These are phyloP conservation scores for Globisporangium yorkense DNA, from an alignment of 352 stramenopile genomes.

Conservation along the genomic window DNA sequence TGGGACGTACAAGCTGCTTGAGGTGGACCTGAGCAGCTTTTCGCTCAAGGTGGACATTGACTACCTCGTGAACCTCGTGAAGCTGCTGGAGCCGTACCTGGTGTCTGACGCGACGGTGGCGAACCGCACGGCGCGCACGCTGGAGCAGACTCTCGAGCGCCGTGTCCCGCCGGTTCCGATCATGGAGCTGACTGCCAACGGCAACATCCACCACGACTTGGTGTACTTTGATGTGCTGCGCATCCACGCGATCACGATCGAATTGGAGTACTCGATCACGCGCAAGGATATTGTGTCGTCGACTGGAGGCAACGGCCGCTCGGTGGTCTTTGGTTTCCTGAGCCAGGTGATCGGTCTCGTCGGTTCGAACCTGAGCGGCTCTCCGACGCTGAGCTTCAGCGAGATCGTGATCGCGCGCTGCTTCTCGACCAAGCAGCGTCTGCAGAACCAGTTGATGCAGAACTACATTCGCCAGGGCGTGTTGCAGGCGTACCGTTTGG, in stretches of 20 bases:
- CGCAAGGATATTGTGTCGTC: conserved; percentile 76
- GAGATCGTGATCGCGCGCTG: conserved; percentile 81
- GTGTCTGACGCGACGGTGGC: conserved; percentile 61
- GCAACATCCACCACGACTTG: conserved; percentile 66
- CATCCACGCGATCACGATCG: conserved; percentile 62
- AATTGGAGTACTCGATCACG: conserved; percentile 83
- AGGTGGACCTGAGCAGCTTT: conserved; percentile 65
- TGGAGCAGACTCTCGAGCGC: conserved; percentile 53
- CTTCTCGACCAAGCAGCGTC: conserved; percentile 73
- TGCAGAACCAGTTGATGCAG: conserved; percentile 74
- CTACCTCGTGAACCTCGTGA: conserved; percentile 78
- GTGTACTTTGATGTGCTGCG: conserved; percentile 81
- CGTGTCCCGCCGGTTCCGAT: conserved; percentile 58
- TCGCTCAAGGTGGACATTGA: conserved; percentile 82
- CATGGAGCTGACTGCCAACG: conserved; percentile 46
- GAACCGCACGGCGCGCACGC: conserved; percentile 44
- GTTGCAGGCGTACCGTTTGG: conserved; percentile 76
- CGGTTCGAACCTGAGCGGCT: conserved; percentile 80
- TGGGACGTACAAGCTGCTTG: conserved; percentile 78
- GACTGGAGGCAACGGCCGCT: conserved; percentile 52
- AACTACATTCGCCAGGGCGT: conserved; percentile 83
- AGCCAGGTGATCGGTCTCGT: conserved; percentile 79
- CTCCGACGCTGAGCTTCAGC: conserved; percentile 78
- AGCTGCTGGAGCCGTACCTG: conserved; percentile 75
- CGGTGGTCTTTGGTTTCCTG: conserved; percentile 72